Percentiles rank a stretch among this genome's conserved stretches.
phyloP scores from a whole-genome alignment of 176 grass and related monocot genomes.

The Chloris gayana region DNA sequence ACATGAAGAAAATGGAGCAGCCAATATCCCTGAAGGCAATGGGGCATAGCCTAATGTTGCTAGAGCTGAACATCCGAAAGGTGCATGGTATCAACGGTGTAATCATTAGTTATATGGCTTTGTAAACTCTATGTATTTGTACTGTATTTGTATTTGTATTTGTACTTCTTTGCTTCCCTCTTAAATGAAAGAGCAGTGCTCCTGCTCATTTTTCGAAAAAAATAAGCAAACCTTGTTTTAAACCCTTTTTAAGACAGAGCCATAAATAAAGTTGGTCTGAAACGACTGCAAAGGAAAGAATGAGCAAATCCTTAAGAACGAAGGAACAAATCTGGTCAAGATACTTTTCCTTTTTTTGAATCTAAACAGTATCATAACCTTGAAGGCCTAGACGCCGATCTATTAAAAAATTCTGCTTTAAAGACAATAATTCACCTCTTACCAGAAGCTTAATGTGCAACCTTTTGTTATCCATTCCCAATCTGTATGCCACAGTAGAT shows the following conservation, averaged over 20 bases:
- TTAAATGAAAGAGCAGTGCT: too few relatives aligned
- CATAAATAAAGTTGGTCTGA: neutral
- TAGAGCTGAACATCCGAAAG: too few relatives aligned
- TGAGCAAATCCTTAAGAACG: neutral
- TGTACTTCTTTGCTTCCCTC: too few relatives aligned
- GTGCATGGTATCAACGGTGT: too few relatives aligned
- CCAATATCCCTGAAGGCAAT: too few relatives aligned
- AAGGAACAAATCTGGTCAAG: conserved; percentile 7
- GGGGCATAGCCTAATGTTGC: too few relatives aligned
- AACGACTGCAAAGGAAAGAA: neutral
- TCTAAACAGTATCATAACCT: conserved; percentile 1
- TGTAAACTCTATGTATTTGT: too few relatives aligned
- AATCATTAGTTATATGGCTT: too few relatives aligned
- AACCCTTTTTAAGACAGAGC: neutral
- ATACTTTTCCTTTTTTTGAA: neutral
- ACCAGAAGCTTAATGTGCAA: conserved; percentile 67
- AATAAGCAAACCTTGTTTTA: neutral
- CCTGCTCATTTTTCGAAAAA: too few relatives aligned
- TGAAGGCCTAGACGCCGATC: neutral
- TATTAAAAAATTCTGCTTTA: neutral
- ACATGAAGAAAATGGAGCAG: too few relatives aligned
- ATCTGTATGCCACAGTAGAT: conserved; percentile 53
- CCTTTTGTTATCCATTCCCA: conserved; percentile 44
- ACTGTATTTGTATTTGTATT: too few relatives aligned
- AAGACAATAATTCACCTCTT: conserved; percentile 18